These are phyloP conservation scores for Geotrichum fermentans DNA, from an alignment of 1,139 yeast species.

Conservation along the genomic window DNA sequence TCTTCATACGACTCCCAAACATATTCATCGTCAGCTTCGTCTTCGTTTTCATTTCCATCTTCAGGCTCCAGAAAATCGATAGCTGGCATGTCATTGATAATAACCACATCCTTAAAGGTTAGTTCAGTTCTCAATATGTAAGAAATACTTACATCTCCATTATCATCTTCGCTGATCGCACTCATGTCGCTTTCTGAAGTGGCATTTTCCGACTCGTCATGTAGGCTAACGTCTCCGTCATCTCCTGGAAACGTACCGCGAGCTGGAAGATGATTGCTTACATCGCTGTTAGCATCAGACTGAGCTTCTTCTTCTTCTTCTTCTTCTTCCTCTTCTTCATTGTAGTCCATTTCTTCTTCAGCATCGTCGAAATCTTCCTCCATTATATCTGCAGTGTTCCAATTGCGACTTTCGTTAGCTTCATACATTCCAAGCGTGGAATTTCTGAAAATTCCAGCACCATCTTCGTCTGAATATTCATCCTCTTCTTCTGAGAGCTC, in stretches of 20 bases:
- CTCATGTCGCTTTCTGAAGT: constrained; percentile 10
- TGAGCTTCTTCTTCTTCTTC: constrained; percentile 31
- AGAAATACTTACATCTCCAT: neutral
- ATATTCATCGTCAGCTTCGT: constrained; percentile 26
- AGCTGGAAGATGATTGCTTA: neutral
- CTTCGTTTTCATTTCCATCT: constrained; percentile 33
- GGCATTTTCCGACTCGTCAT: constrained; percentile 20
- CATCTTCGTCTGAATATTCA: constrained; percentile 49
- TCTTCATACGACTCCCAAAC: constrained; percentile 32
- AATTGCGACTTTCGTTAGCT: constrained; percentile 49
- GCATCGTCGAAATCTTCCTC: constrained; percentile 53
- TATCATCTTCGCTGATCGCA: constrained; percentile 8
- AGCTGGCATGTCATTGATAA: neutral
- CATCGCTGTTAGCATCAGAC: constrained; percentile 33
- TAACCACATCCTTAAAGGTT: neutral
- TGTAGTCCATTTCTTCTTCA: constrained; percentile 32
- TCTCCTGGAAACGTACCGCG: constrained; percentile 75
- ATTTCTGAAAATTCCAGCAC: constrained; percentile 78
- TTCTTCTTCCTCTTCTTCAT: constrained; percentile 31
- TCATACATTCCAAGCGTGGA: constrained; percentile 95
- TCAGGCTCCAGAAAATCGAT: neutral
- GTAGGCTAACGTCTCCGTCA: constrained; percentile 20
- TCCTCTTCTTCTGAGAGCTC: constrained; percentile 26
- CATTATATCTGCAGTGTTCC: constrained; percentile 51
- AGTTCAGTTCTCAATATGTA: neutral